A percentile compares a stretch with the other conserved stretches of the same genome.
Evolutionary conservation across 2,329 filamentous ascomycete species (phyloP).

Genomic region (Curvularia verruculosa): DNA sequence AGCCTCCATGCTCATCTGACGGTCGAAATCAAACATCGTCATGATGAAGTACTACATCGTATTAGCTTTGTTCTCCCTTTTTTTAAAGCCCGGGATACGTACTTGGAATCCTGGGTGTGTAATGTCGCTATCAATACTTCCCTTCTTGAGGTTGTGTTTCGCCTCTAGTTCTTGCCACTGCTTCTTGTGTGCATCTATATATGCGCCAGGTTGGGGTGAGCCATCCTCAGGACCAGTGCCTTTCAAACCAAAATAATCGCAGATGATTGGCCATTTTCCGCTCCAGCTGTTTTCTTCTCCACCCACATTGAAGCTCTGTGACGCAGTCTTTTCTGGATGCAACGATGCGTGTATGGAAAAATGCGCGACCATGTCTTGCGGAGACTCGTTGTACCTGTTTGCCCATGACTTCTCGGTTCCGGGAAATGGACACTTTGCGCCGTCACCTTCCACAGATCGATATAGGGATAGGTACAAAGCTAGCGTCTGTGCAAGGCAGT

Average conservation of each 20-base stretch:
- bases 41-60: conserved; percentile 38
- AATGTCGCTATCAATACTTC: conserved; percentile 54
- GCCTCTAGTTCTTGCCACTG: conserved; percentile 38
- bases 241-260: conserved; percentile 55
- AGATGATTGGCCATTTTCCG: conserved; percentile 55
- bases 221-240: conserved; percentile 44
- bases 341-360: conserved; percentile 53
- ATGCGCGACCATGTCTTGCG: conserved; percentile 52
- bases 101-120: conserved; percentile 45
- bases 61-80: conserved; percentile 6
- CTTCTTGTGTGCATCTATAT: conserved; percentile 36
- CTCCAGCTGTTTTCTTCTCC: conserved; percentile 52
- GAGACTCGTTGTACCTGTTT: conserved; percentile 50
- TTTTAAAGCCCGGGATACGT: conserved; percentile 1
- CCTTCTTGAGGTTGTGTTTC: conserved; percentile 43
- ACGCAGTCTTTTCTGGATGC: conserved; percentile 49
- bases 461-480: conserved; percentile 50
- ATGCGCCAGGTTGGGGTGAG: conserved; percentile 37
- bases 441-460: conserved; percentile 47
- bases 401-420: conserved; percentile 48
- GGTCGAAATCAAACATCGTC: conserved; percentile 55
- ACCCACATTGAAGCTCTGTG: conserved; percentile 53
- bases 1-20: conserved; percentile 54
- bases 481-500: conserved; percentile 47
- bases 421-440: conserved; percentile 50